phyloP scores from a whole-genome alignment of 2,329 filamentous ascomycete genomes.

The Elsinoe necatrix region DNA sequence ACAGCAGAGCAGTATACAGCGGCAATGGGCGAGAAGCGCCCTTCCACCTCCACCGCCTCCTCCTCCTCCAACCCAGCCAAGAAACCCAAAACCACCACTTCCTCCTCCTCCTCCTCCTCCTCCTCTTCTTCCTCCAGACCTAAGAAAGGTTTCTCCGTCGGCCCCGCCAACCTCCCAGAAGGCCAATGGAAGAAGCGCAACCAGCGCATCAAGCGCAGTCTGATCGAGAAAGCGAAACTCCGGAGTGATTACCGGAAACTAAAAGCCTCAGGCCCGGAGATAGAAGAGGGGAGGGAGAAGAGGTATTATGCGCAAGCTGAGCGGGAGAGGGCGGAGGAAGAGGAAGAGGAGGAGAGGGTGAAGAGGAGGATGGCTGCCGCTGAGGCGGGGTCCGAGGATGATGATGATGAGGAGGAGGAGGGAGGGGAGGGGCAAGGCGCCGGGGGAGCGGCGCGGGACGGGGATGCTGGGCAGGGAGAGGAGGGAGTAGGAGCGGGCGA shows the following conservation, averaged over 20 bases:
- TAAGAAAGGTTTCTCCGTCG: slow-evolving; percentile 72
- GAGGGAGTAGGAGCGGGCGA: not conserved
- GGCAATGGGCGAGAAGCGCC: not conserved
- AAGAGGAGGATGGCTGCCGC: slow-evolving; percentile 24
- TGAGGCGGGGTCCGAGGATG: not conserved
- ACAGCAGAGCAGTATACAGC: too few species aligned
- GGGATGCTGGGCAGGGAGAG: not conserved
- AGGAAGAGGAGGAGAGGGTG: slow-evolving; percentile 1
- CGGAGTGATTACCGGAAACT: slow-evolving; percentile 89
- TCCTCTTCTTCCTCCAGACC: slow-evolving; percentile 33
- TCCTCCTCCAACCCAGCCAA: not conserved
- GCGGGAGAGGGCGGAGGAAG: slow-evolving; percentile 19
- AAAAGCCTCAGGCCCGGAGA: slow-evolving; percentile 53
- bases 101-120: slow-evolving; percentile 46
- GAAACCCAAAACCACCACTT: slow-evolving; percentile 41
- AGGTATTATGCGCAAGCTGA: slow-evolving; percentile 50
- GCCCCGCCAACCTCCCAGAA: slow-evolving; percentile 83
- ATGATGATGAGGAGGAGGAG: not conserved
- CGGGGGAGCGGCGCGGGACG: not conserved
- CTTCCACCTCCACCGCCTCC: not conserved
- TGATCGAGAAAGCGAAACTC: slow-evolving; percentile 88
- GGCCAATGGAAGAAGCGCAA: slow-evolving; percentile 74
- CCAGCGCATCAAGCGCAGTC: slow-evolving; percentile 77
- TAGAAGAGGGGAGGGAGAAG: slow-evolving; percentile 78
- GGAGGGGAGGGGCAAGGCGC: not conserved